Evolutionary conservation across 2,329 filamentous ascomycete genomes (phyloP), one percentile per base, ranked within the genome.

Genomic region (Lanzia echinophila): DNA sequence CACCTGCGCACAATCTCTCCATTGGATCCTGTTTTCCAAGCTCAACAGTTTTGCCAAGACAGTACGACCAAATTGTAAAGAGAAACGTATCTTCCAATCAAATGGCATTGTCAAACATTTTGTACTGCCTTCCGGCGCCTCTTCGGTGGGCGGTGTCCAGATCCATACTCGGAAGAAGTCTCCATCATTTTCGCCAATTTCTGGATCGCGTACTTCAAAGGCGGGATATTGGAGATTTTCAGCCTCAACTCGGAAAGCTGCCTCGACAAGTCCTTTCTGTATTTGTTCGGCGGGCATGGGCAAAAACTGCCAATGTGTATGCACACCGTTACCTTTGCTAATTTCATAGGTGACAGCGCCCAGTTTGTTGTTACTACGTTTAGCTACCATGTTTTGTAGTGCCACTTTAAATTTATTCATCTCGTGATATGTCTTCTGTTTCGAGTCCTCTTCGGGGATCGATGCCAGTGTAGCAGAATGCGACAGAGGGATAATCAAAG

Each of bases 311-410:
- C 91, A 96, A 66, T 97, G 92, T 1, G 86, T 79, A 68, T 99
- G 94, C 53, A 97, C 84, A 52, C 94, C 90, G 49, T 81, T 80
- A 4, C 77, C 77, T 48, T 90, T 85, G 67, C 85, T 92, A 63
- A 99, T 91, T 71, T 97, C 94, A 83, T 90, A 99, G 0, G 90
- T 94, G 1, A 97, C 87, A 2, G 84, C 81, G 15, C 92, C 94
- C 1, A 96, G 81, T 59, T 79, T 79, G 58, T 79, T 69, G 13
- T 62, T 41, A 73, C 65, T 73, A 69, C 54, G 74, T 76, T 69
- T 72, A n/a, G 75, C 72, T 12, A 96, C 75, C 87, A 96, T 95
- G 44, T 76, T 77, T 66, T 96, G 90, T 46, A 97, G 75, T 0
- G 88, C 76, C 47, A 79, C 75, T 41, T 86, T 86, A 71, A 95